Evolutionary conservation across 768 basidiomycete species (phyloP), one percentile per base, ranked within the genome.

Genomic region (Arthromyces matolae): DNA sequence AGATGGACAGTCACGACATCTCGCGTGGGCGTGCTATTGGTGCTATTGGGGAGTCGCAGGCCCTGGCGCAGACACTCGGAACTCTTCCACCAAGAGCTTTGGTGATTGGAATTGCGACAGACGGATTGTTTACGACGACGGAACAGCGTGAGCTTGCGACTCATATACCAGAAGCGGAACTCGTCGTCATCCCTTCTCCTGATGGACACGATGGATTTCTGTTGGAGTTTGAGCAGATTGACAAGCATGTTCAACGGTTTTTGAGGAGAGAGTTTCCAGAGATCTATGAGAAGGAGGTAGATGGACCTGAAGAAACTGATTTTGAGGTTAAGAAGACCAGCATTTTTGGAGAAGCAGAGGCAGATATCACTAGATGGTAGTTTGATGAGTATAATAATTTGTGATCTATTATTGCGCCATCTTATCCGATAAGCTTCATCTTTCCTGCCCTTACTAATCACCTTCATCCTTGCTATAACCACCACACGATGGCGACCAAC

Each of bases 181-280:
- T 97, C 25, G 84, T 93, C 22, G 78, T 89, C 33, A 87, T 98
- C 31, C 80, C 83, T 4, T 84, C 81, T 6, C 85, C 82, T 2
- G 93, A 96, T 60, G 95, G 95, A 1, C 95, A 99, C 61, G 95
- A 99, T 62, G 95, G 95, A 16, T 98, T 98, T 67, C 66, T 99
- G 52, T 76, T 97, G 49, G 95, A 99, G 69, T 98, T 98, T 61
- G 91, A 96, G 70, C 83, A 83, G 58, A 95, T 99, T 60, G 94
- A 97, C 59, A 68, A 63, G 22, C 80, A 86, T 62, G 81, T 96
- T 19, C 63, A 89, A 47, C 62, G 66, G 39, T 93, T 85, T 66
- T 64, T 99, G 56, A 79, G 70, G 58, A 71, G 73, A 53, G 85
- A 86, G 65, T 79, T 94, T 62, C 83, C 88, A 1, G 80, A 75